phyloP scores from a whole-genome alignment of 768 basidiomycete genomes.

The Artomyces pyxidatus region DNA sequence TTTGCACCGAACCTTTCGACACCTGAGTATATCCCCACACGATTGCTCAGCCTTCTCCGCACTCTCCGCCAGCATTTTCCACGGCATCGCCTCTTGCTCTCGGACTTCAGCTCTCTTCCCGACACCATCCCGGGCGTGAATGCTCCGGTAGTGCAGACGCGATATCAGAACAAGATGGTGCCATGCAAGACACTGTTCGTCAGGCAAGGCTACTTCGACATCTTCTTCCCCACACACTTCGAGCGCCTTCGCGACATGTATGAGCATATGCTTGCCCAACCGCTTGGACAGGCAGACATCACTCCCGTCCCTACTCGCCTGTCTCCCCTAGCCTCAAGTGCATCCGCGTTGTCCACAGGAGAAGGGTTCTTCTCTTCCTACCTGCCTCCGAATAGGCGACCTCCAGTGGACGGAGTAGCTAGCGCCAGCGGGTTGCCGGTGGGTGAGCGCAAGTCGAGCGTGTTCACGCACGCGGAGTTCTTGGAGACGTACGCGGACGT shows the following conservation, averaged over 20 bases:
- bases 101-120: slow-evolving; percentile 86
- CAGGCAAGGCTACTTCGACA: slow-evolving; percentile 94
- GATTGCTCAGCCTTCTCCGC: slow-evolving; percentile 76
- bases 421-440: slow-evolving; percentile 73
- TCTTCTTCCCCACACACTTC: slow-evolving; percentile 96
- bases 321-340: slow-evolving; percentile 44
- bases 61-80: slow-evolving; percentile 81
- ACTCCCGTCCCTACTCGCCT: slow-evolving; percentile 27
- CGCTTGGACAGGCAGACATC: slow-evolving; percentile 21
- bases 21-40: slow-evolving; percentile 91
- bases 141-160: slow-evolving; percentile 94
- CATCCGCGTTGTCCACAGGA: slow-evolving; percentile 45
- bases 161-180: slow-evolving; percentile 75
- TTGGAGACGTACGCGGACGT: slow-evolving; percentile 78
- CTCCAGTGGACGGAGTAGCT: slow-evolving; percentile 59
- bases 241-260: slow-evolving; percentile 83
- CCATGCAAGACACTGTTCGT: slow-evolving; percentile 89
- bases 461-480: slow-evolving; percentile 87
- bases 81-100: slow-evolving; percentile 85
- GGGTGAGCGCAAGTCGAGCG: slow-evolving; percentile 72
- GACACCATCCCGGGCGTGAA: slow-evolving; percentile 70
- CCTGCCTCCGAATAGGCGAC: slow-evolving; percentile 45
- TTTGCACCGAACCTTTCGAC: slow-evolving; percentile 84
- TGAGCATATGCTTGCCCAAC: slow-evolving; percentile 67
- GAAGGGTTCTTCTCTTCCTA: slow-evolving; percentile 68